Evolutionary conservation across 495 filamentous ascomycete genomes (phyloP), one percentile per base, ranked within the genome.

Genomic region (Bombardia bombarda): DNA sequence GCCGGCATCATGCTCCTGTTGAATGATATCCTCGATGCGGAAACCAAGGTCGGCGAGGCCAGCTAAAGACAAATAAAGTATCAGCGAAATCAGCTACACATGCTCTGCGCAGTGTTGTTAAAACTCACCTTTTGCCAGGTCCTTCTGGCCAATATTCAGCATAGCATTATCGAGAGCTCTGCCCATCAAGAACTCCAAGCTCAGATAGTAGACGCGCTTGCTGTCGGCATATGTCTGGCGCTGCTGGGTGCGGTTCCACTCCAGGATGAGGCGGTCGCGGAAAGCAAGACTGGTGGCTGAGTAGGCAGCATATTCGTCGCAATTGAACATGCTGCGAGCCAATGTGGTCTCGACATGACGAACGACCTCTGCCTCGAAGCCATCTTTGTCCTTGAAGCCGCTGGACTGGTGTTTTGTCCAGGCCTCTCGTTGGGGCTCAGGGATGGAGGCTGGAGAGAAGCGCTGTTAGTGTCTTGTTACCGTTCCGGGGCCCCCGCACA

Each of bases 191-290:
- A 98, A 98, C 58, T 98, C 92, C 32, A 98, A 77, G 23, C 88
- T 95, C 32, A 98, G 73, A 61, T 98, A 98, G 66, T 98, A 98
- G 36, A 97, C 76, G 28, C 92, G 77, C 74, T 98, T 98, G 62
- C 81, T 82, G 53, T 95, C 93, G 21, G 73, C 68, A 44, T 86
- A 86, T 16, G 90, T 95, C 70, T 97, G 92, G 40, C 83, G 82
- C 66, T 98, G 92, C 62, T 97, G 93, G 40, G 92, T 98, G 63
- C 81, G 86, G 65, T 96, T 97, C 92, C 92, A 98, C 43, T 93
- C 85, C 50, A 92, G 86, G 53, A 97, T 82, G 51, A 98, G 72
- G 24, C 88, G 80, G 63, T 98, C 92, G 52, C 93, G 77, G 63
- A 98, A 86, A 19, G 92, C 93, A 42, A 98, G 73, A 39, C 86